Base-by-base conservation (phyloP, 2,329 filamentous ascomycete species). In the Pestalotiopsis sp. region DNA sequence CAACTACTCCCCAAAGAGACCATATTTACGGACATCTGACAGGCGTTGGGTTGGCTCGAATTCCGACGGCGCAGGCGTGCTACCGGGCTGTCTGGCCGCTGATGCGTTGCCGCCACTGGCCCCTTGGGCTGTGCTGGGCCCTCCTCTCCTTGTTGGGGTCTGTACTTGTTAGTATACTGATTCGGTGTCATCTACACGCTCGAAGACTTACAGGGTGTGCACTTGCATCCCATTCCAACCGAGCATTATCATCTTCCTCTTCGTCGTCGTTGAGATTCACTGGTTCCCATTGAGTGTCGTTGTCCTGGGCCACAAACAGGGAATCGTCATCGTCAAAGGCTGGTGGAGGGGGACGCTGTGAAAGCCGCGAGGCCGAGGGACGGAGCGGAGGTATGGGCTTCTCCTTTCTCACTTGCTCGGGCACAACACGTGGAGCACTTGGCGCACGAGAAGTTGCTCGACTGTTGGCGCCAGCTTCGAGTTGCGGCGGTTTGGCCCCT, bases 1-100 rank as follows among this genome's bases (percentile, higher is more conserved):
- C n/a, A 4, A n/a, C 69, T 75, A 78, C 25, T 78, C 74, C n/a
- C 75, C 74, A 56, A 84, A 85, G 14, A 85, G 75, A 2, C 83
- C 81, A 68, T 83, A 76, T 64, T 78, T 81, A 72, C 85, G 81
- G 69, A 91, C 90, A 75, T 95, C 88, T 23, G 91, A 92, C 38
- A 94, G 82, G 67, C 88, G 87, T 77, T 95, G 93, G 2, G 93
- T 95, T 25, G 93, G 92, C 71, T 92, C 90, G 67, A 95, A 75
- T 2, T 85, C 78, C 6, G 77, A 77, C 6, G 75, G 70, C 13
- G 65, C 62, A 20, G 67, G 65, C 14, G 36, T 60, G 17, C 52
- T n/a, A 31, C 13, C 36, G 2, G 31, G 36, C 11, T 45, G 66
- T 27, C 70, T 68, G 14, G 65, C 45, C 5, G 66, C 67, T 27